These are phyloP conservation scores for Suillus fuscotomentosus DNA, from an alignment of 768 basidiomycete species.

Conservation along the genomic window DNA sequence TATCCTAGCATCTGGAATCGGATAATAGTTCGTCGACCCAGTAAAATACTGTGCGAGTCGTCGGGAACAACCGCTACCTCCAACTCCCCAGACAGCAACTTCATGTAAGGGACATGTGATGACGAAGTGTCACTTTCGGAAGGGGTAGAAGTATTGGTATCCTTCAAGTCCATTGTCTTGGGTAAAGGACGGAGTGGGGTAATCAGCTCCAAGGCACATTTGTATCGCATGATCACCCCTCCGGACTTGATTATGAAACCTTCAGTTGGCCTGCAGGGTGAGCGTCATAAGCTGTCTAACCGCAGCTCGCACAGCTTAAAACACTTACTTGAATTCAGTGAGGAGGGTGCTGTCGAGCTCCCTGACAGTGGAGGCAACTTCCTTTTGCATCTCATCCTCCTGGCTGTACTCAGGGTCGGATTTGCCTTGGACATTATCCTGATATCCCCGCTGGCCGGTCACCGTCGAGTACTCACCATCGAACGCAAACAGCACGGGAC, in stretches of 20 bases:
- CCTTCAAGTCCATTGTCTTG: neutral
- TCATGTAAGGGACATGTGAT: conserved; percentile 22
- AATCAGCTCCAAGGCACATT: conserved; percentile 22
- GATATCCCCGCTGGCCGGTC: conserved; percentile 8
- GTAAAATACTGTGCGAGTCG: conserved; percentile 48
- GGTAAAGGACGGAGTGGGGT: conserved; percentile 15
- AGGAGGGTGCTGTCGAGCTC: conserved; percentile 14
- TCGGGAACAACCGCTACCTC: conserved; percentile 54
- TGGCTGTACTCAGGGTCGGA: neutral
- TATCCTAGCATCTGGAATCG: conserved; percentile 51
- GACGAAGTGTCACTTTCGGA: neutral
- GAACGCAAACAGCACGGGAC: conserved; percentile 19
- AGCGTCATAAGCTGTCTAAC: neutral
- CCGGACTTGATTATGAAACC: conserved; percentile 20
- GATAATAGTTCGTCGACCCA: conserved; percentile 54
- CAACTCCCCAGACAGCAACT: conserved; percentile 53
- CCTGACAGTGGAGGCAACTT: conserved; percentile 15
- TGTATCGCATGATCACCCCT: conserved; percentile 23
- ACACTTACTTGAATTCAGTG: conserved; percentile 20
- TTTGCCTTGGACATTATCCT: neutral
- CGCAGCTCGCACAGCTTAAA: neutral
- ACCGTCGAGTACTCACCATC: conserved; percentile 27
- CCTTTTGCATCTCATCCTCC: conserved; percentile 16
- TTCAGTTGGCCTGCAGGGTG: conserved; percentile 15
- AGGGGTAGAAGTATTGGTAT: neutral